A percentile compares a stretch with the other conserved stretches of the same genome.
Conservation (phyloP, 331 rosid species). For the Erythrophleum ivorense region DNA sequence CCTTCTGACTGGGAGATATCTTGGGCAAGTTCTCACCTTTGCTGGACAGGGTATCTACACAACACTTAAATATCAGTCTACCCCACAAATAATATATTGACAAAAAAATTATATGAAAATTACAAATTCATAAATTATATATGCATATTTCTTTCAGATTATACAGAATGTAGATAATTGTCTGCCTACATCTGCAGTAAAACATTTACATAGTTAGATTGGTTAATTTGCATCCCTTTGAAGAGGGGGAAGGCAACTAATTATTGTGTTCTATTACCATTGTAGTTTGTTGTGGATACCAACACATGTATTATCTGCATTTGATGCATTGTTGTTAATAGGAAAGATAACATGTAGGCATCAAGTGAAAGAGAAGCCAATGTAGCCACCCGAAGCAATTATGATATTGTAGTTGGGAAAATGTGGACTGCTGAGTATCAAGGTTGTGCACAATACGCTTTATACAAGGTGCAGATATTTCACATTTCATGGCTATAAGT, state of each 20-base stretch:
- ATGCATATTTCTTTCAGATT: neutral
- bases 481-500: neutral
- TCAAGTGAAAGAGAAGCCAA: neutral
- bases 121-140: neutral
- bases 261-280: neutral
- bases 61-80: constrained; percentile 46
- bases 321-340: neutral
- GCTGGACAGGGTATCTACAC: constrained; percentile 57
- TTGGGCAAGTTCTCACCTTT: constrained; percentile 62
- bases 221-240: neutral
- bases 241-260: neutral
- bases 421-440: neutral
- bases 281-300: neutral
- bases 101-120: constrained; percentile 19
- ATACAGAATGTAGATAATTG: neutral
- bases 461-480: neutral
- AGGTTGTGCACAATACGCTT: neutral
- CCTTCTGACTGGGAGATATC: constrained; percentile 53
- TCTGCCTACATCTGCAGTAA: neutral
- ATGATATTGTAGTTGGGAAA: neutral
- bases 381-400: neutral
- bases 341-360: neutral
- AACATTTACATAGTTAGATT: neutral
- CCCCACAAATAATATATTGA: neutral
- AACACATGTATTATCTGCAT: neutral